Base-by-base conservation (phyloP, 2,329 filamentous ascomycete species). In the Venturia nashicola region DNA sequence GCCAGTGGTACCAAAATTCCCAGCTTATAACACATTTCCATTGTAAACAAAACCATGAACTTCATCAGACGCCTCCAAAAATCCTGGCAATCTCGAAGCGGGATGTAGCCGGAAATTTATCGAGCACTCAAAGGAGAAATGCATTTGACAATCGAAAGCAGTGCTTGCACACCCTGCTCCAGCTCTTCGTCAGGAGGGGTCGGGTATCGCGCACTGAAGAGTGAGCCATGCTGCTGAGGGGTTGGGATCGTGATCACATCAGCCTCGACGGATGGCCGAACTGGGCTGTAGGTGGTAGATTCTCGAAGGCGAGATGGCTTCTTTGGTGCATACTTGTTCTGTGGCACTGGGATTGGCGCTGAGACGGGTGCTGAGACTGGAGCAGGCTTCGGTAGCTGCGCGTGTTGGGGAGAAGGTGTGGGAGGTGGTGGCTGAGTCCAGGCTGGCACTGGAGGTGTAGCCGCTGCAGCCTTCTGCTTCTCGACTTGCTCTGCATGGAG, bases 361-460 rank as follows among this genome's bases (percentile, higher is more conserved):
- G 59, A 27, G 16, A n/a, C 27, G 36, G 18, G 11, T 11, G 40
- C 9, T 42, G 40, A 16, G 14, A 16, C 27, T 34, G n/a, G 54
- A 60, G 59, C 34, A 16, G 59, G 36, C 32, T 51, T 51, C 4
- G 55, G 55, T 20, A 60, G 36, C n/a, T 60, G 59, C 18, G 59
- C 59, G 27, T 60, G 59, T 18, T 34, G 27, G 2, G 39, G 59
- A 32, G 59, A 40, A 9, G 59, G 59, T 20, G 59, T 39, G 27
- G 59, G 59, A 14, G 59, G 59, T n/a, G 59, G 59, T 42, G 59
- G 20, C n/a, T 60, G 59, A 20, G 59, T 60, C 59, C 59, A 60
- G 14, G 59, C 51, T 18, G 51, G 51, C 27, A 57, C 51, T 57
- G 16, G 51, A 18, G 27, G 51, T 36, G 32, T 36, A 20, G 51